Base-by-base conservation (phyloP, 192 early-diverging fungal genomes). In the Pilaira anomala region DNA sequence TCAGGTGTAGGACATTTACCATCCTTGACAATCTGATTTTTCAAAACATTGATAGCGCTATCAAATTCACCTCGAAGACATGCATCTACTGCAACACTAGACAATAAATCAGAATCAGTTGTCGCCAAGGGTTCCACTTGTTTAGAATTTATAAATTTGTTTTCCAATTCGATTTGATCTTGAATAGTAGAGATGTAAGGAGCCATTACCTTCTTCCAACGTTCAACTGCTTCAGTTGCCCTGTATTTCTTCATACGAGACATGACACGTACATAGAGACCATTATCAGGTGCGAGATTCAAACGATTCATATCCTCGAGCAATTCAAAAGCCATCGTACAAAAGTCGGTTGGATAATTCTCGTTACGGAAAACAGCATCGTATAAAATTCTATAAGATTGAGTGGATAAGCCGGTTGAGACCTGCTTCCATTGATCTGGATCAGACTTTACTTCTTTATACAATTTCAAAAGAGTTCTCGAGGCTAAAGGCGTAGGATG, bases 1-100 rank as follows among this genome's bases (percentile, higher is more conserved):
- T 76, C 68, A 13, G 73, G 67, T 3, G 67, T 57, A 54, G 73
- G 73, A 2, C 66, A 50, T 56, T 63, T 41, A 1, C 55, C 63
- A 14, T 60, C 24, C 9, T 53, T 39, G n/a, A 74, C 33, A 29
- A 74, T 74, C 41, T 60, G 48, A 8, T 46, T 33, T 14, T 69
- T 36, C 18, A 74, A 29, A 19, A 74, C 57, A 2, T 54, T 14
- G 3, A 68, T 12, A 30, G 67, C 67, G 7, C 65, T 48, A 18
- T 63, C 72, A 48, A 65, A 69, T 3, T 69, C 40, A 12, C 67
- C 63, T 14, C 39, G 25, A 36, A 60, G 48, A 18, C 63, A 67
- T 18, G 33, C 58, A 7, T 66, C 51, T 5, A 65, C 14, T 6
- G 66, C 56, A 7, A 64, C 61, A 28, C 64, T 55, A 33, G 71